Conservation (phyloP, 345 rosid species). For the Moricandia arvensis region DNA sequence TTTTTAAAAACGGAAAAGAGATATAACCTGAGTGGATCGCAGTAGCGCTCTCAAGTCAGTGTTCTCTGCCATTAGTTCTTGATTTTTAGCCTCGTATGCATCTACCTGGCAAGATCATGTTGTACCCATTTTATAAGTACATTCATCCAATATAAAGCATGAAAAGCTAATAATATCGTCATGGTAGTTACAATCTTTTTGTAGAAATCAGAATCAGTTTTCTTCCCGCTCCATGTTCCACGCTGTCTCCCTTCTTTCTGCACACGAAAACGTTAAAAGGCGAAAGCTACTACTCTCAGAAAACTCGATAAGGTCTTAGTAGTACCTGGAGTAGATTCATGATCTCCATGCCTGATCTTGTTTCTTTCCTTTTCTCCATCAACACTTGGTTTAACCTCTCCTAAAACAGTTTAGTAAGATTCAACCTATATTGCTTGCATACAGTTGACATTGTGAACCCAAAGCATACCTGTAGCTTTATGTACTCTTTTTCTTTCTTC, state of each 20-base stretch:
- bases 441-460: neutral
- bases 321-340: constrained; percentile 96
- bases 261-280: neutral
- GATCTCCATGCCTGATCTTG: constrained; percentile 96
- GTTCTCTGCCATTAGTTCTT: constrained; percentile 87
- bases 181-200: constrained; percentile 72
- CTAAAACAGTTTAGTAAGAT: constrained; percentile 35
- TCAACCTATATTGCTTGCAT: neutral
- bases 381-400: constrained; percentile 94
- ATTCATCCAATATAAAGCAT: neutral
- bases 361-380: constrained; percentile 99
- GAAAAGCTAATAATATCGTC: constrained; percentile 12
- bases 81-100: constrained; percentile 92
- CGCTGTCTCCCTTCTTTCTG: constrained; percentile 99
- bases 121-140: neutral
- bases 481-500: constrained; percentile 95
- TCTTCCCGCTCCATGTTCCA: constrained; percentile 99
- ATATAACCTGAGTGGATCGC: constrained; percentile 83
- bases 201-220: constrained; percentile 88
- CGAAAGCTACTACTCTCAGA: neutral
- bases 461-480: constrained; percentile 76
- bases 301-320: constrained; percentile 4
- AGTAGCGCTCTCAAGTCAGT: constrained; percentile 79
- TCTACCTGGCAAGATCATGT: constrained; percentile 61
- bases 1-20: neutral